These are phyloP conservation scores for Penicillium hordei DNA, from an alignment of 2,329 filamentous ascomycete species.

Conservation along the genomic window DNA sequence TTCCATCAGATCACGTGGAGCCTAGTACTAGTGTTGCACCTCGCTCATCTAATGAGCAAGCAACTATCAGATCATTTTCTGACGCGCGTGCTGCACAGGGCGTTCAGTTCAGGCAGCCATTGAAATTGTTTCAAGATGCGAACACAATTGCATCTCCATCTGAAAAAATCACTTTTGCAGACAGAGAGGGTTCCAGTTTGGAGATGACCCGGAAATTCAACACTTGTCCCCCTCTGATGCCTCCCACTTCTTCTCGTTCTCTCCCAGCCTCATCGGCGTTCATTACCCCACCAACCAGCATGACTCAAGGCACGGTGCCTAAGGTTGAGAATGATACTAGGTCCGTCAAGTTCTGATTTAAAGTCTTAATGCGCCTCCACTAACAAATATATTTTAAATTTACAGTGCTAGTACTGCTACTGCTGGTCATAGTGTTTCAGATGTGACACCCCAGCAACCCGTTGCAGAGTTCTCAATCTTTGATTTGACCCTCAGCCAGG, in stretches of 20 bases:
- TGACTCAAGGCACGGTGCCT: not conserved
- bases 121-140: not conserved
- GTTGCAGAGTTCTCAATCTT: not conserved
- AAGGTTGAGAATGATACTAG: not conserved
- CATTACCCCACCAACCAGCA: not conserved
- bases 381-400: not conserved
- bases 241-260: not conserved
- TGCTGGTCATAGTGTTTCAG: not conserved
- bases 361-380: not conserved
- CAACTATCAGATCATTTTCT: not conserved
- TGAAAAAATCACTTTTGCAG: not conserved
- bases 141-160: not conserved
- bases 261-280: not conserved
- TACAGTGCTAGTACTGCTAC: not conserved
- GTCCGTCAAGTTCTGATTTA: not conserved
- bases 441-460: not conserved
- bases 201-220: not conserved
- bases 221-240: not conserved
- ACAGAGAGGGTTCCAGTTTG: not conserved
- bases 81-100: not conserved
- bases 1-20: not conserved
- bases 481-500: not conserved
- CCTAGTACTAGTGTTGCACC: not conserved
- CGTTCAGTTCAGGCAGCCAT: not conserved
- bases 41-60: not conserved